These are phyloP conservation scores for Eimeria zaria DNA, from an alignment of 169 alveolate species.

Conservation along the genomic window DNA sequence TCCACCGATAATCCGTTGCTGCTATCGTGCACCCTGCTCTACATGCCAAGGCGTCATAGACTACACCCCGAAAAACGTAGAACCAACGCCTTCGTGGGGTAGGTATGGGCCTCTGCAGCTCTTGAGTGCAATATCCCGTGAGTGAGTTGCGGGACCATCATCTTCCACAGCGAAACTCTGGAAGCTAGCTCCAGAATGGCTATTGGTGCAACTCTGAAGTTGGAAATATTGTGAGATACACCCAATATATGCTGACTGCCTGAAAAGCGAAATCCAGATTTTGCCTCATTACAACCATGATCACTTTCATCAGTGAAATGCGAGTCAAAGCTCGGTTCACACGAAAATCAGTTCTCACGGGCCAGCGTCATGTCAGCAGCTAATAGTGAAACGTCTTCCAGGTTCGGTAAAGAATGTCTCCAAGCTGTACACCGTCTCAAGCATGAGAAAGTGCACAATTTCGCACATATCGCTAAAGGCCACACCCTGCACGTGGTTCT, in stretches of 20 bases:
- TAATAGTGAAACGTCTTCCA: too few species aligned
- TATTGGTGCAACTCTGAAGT: not conserved
- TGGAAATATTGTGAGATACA: not conserved
- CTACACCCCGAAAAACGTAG: not conserved
- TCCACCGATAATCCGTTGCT: not conserved
- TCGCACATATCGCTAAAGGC: too few species aligned
- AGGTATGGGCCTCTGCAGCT: too few species aligned
- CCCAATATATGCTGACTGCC: not conserved
- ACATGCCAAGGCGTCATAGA: not conserved
- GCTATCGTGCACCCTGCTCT: not conserved
- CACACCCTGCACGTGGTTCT: too few species aligned
- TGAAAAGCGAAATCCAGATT: not conserved
- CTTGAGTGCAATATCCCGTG: too few species aligned
- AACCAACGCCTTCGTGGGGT: not conserved
- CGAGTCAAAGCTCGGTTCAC: too few species aligned
- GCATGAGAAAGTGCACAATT: too few species aligned
- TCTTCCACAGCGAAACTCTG: not conserved
- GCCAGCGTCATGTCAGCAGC: too few species aligned
- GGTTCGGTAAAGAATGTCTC: too few species aligned
- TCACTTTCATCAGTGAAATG: not conserved
- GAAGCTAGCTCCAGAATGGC: not conserved
- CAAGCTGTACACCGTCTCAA: too few species aligned
- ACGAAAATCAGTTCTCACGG: too few species aligned
- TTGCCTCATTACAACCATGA: not conserved
- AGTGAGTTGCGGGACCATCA: not conserved